Base-by-base conservation (phyloP, 306 rosid species). In the Quercus gilva region DNA sequence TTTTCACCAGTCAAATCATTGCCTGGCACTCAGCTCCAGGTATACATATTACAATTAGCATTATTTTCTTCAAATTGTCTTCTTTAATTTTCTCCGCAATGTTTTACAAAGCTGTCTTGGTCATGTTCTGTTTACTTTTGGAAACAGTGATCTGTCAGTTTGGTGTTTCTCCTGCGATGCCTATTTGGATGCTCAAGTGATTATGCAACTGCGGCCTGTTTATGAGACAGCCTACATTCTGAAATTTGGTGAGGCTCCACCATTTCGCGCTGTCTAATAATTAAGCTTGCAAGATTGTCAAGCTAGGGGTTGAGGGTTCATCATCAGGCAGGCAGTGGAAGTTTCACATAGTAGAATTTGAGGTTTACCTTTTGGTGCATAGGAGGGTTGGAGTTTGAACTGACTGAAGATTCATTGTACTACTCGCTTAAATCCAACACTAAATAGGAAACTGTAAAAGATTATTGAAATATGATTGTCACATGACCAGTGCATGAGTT, bases 161-260 rank as follows among this genome's bases (percentile, higher is more conserved):
- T 94, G 97, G 97, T 94, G 99, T 64, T 94, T 91, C 91, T 87
- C 90, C 43, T 92, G 97, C 25, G 92, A 90, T 23, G 97, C 97
- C 11, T 92, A 94, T 74, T 90, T 94, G 77, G 97, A 94, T 81
- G 92, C 95, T 52, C 91, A 89, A 76, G 75, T 85, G 80, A 91
- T 95, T 76, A 82, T 41, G 26, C 90, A 86, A 73, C 81, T 92
- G 59, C 99, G 87, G 1, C 89, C 93, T 0, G 85, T 91, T 63
- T 61, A 89, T 65, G 88, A 91, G 79, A 35, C 86, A 0, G 91
- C 97, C 28, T 92, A 91, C 74, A 37, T 87, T 5, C 76, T 92
- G 78, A 94, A 92, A 83, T 92, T 92, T 6, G 86, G 87, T 0
- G 85, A 89, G 85, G 87, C 90, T 12, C 97, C 94, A 0, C 95